These are phyloP conservation scores for Solanum microdontum DNA, from an alignment of 257 asterid species.

Conservation along the genomic window DNA sequence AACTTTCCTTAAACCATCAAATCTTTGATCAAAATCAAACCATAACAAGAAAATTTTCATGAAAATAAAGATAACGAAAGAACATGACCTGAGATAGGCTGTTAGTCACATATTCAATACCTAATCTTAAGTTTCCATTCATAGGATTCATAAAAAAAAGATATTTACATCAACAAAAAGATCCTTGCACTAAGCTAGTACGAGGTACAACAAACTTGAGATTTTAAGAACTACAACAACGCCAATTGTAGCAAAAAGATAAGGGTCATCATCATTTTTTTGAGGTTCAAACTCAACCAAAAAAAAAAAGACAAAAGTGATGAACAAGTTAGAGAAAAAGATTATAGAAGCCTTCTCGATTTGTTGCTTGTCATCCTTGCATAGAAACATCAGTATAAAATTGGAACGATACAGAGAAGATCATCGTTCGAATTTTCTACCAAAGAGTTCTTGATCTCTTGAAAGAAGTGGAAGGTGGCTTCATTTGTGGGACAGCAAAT, in stretches of 20 bases:
- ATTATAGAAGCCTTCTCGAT: background rate
- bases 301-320: background rate
- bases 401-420: background rate
- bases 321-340: background rate
- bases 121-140: background rate
- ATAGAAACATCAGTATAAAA: background rate
- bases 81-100: background rate
- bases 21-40: background rate
- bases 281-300: background rate
- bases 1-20: background rate
- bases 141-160: background rate
- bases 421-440: background rate
- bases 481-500: slow-evolving; percentile 51
- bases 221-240: background rate
- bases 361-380: background rate
- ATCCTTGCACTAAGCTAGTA: background rate
- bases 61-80: background rate
- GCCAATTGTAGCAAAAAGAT: background rate
- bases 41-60: background rate
- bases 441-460: slow-evolving; percentile 38
- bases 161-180: background rate
- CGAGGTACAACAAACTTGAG: background rate
- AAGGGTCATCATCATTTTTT: background rate
- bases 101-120: background rate
- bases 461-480: slow-evolving; percentile 17